Base-by-base conservation (phyloP, 768 basidiomycete species). In the Paxillus involutus region DNA sequence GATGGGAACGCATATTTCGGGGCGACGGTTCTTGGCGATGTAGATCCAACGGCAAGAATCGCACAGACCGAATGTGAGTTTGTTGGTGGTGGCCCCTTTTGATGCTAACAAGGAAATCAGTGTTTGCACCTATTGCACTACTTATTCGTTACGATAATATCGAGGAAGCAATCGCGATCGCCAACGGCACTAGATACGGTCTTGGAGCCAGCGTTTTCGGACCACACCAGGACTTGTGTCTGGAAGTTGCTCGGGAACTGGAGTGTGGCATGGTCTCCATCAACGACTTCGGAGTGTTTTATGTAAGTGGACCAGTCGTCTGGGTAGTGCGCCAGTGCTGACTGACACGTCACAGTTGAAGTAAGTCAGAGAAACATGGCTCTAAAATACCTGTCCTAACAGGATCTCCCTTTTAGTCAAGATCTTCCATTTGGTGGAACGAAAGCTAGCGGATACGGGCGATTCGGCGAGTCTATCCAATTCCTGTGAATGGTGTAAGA, bases 221-320 rank as follows among this genome's bases (percentile, higher is more conserved):
- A 9, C 88, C 88, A 10, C 84, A 91, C 65, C 88, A 89, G 67
- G 79, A 81, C 39, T 75, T 88, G 41, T 94, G 92, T 64, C 60
- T 91, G 49, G 76, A 86, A 45, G 88, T 98, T 19, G 94, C 94
- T 29, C 84, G 85, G 60, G 74, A 77, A 45, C 75, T 99, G 47
- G 85, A 96, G 49, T 95, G 93, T 62, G 96, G 96, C 44, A 98
- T 99, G 97, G 96, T 98, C 3, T 87, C 94, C 17, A 79, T 97
- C 57, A 98, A 98, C 62, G 97, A 98, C 73, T 97, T 93, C 66
- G 94, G 83, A 12, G 87, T 89, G 8, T 93, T 86, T 73, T 93
- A 94, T 66, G 85, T 91, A 64, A 76, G 85, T 76, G 11, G 30
- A 35, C 37, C 13, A 32, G 17, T 58, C 44, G 35, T 44, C 50